phyloP scores from a whole-genome alignment of 2,329 filamentous ascomycete species.

The Colletotrichum sp. region DNA sequence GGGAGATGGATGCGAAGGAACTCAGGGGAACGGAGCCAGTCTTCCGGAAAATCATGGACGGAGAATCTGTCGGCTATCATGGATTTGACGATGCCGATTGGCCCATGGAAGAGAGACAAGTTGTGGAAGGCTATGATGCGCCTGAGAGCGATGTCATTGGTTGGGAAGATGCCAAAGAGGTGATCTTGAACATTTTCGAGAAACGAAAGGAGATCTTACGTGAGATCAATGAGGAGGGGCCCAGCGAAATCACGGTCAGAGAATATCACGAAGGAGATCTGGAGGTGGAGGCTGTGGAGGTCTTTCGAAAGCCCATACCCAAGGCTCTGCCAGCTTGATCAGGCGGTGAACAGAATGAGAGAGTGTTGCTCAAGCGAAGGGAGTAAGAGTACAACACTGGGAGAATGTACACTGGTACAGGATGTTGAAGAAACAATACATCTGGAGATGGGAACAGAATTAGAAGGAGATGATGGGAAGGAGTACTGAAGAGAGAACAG shows the following conservation, averaged over 20 bases:
- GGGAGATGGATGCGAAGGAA: neutral
- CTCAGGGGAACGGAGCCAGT: neutral
- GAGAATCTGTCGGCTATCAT: too few species aligned
- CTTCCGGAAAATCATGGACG: neutral
- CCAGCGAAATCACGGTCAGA: neutral
- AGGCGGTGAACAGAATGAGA: neutral
- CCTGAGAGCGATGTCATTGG: too few species aligned
- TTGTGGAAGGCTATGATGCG: too few species aligned
- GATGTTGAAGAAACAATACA: neutral
- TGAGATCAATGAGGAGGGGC: too few species aligned
- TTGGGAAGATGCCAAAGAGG: neutral
- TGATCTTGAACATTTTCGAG: neutral
- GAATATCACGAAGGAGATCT: neutral
- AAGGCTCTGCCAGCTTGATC: neutral
- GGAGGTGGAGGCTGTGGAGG: neutral
- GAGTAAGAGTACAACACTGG: neutral
- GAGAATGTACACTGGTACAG: neutral
- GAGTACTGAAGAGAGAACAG: neutral
- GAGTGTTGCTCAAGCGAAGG: neutral
- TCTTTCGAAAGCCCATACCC: neutral
- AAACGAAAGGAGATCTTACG: too few species aligned
- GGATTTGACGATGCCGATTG: too few species aligned
- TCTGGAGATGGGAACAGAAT: neutral
- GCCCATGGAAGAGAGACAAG: too few species aligned
- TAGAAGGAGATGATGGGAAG: neutral